Conservation (phyloP, 495 filamentous ascomycete species). For the Hypoxylon trugodes region DNA sequence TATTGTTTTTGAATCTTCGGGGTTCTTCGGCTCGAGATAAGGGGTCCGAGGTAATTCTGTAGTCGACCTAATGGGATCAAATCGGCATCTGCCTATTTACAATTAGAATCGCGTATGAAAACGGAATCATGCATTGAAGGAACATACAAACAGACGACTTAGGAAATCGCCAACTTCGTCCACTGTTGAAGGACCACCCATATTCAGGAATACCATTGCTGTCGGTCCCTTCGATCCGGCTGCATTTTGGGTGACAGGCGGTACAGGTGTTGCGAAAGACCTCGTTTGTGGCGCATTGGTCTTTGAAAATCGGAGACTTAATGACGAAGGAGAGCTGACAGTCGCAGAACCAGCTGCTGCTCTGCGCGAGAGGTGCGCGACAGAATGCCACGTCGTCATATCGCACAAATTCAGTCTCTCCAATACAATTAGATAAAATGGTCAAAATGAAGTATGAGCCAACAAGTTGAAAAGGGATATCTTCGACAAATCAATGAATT, state of each 20-base stretch:
- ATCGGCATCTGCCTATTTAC: constrained; percentile 82
- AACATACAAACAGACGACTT: constrained; percentile 87
- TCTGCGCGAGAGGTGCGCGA: constrained; percentile 54
- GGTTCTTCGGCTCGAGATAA: constrained; percentile 86
- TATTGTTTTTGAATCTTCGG: constrained; percentile 98
- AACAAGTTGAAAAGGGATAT: too few species aligned
- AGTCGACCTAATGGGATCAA: constrained; percentile 95
- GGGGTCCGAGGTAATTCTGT: constrained; percentile 87
- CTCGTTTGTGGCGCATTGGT: constrained; percentile 50
- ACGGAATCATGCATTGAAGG: not conserved
- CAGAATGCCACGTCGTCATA: constrained; percentile 60
- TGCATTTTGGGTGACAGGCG: constrained; percentile 76
- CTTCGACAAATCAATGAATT: constrained; percentile 4
- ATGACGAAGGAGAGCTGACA: constrained; percentile 38
- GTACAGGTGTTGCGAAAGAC: constrained; percentile 71
- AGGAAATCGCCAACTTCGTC: constrained; percentile 91
- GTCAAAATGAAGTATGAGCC: too few species aligned
- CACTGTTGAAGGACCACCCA: constrained; percentile 93
- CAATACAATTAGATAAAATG: too few species aligned
- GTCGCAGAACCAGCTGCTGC: constrained; percentile 47
- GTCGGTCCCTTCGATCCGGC: constrained; percentile 66
- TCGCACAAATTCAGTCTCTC: too few species aligned
- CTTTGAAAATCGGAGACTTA: constrained; percentile 31
- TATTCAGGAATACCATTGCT: constrained; percentile 98
- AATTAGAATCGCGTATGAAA: constrained; percentile 9